phyloP scores from a whole-genome alignment of 2,329 filamentous ascomycete species.

The Fusarium humuli region DNA sequence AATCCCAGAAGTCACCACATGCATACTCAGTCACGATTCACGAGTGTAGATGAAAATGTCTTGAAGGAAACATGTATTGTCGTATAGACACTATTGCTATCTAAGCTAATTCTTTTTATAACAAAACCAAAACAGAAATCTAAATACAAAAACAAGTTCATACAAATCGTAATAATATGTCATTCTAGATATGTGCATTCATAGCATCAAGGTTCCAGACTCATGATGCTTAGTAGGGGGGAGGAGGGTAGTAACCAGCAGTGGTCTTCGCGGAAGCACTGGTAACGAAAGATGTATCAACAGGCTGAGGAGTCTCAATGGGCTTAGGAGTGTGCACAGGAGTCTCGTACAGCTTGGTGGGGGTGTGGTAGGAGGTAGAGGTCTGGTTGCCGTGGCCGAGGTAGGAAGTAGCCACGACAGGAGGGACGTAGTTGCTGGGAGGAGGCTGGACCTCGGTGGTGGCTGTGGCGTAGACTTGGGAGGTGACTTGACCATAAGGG shows the following conservation, averaged over 20 bases:
- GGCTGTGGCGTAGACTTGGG: conserved; percentile 29
- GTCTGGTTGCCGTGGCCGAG: conserved; percentile 12
- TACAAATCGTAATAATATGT: conserved; percentile 19
- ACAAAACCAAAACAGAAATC: conserved; percentile 6
- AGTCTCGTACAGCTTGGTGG: conserved; percentile 28
- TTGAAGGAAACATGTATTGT: conserved; percentile 20
- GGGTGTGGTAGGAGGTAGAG: conserved; percentile 10
- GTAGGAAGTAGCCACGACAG: conserved; percentile 3
- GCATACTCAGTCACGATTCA: not conserved
- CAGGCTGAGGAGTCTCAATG: not conserved
- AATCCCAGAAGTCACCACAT: not conserved
- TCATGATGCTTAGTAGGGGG: conserved; percentile 20
- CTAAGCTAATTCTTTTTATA: conserved; percentile 23
- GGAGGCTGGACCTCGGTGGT: conserved; percentile 18
- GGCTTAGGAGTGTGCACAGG: conserved; percentile 9
- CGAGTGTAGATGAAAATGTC: not conserved
- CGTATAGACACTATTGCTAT: conserved; percentile 24
- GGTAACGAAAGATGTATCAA: not conserved
- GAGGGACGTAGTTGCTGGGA: not conserved
- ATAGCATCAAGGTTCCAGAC: conserved; percentile 25
- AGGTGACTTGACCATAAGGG: conserved; percentile 16
- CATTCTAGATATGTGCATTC: conserved; percentile 16
- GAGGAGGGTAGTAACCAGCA: conserved; percentile 13
- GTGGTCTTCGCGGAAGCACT: conserved; percentile 9
- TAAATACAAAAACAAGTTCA: conserved; percentile 26